Conservation (phyloP, 441 rosid species). For the Arabidopsis lyrata region DNA sequence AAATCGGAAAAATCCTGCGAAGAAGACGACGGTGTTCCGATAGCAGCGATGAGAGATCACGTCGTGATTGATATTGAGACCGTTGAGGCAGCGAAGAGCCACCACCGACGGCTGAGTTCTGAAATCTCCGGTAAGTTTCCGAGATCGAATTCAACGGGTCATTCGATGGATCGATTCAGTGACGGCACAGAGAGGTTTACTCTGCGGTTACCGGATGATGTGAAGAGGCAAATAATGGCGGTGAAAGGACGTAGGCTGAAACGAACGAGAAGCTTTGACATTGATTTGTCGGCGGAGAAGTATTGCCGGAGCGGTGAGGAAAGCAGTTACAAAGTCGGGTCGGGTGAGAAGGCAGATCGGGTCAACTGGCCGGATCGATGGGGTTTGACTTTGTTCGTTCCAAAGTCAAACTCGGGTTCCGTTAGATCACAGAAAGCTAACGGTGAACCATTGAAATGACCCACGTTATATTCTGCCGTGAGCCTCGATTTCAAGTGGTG, state of each 20-base stretch:
- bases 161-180: slow-evolving; percentile 47
- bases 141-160: slow-evolving; percentile 87
- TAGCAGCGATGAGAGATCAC: slow-evolving; percentile 24
- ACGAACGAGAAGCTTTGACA: slow-evolving; percentile 49
- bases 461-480: slow-evolving; percentile 7
- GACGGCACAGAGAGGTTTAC: slow-evolving; percentile 68
- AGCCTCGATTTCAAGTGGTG: background rate
- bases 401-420: slow-evolving; percentile 33
- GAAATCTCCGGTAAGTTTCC: slow-evolving; percentile 50
- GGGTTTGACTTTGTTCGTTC: slow-evolving; percentile 45
- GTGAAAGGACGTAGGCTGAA: slow-evolving; percentile 43
- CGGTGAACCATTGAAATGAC: slow-evolving; percentile 7
- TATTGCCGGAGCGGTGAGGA: slow-evolving; percentile 35
- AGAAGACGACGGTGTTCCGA: background rate
- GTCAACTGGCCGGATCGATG: slow-evolving; percentile 41
- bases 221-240: slow-evolving; percentile 53
- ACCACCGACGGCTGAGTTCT: slow-evolving; percentile 11
- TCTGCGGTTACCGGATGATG: slow-evolving; percentile 70
- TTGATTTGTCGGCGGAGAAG: slow-evolving; percentile 18
- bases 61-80: slow-evolving; percentile 41
- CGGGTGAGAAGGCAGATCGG: slow-evolving; percentile 28
- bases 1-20: slow-evolving; percentile 29
- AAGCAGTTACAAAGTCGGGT: slow-evolving; percentile 28
- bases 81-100: slow-evolving; percentile 22
- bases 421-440: slow-evolving; percentile 27